Evolutionary conservation across 352 stramenopile species (phyloP).

Genomic region (Blastocystis sp.): DNA sequence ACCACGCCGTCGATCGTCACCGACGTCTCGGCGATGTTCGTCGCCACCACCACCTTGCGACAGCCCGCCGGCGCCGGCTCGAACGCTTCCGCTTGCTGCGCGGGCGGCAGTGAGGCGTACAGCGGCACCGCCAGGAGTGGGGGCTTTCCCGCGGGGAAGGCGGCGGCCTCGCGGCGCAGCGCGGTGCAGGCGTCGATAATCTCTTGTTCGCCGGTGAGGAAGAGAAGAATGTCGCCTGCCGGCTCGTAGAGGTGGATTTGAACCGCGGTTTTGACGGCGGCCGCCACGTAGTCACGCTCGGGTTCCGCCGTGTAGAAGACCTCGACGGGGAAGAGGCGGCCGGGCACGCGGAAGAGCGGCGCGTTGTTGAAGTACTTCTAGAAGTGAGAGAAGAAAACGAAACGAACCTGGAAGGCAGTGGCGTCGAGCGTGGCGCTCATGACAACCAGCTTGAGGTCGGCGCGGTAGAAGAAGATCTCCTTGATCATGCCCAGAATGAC

Average conservation of each 20-base stretch:
- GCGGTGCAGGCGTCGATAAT: conserved; percentile 89
- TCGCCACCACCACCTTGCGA: conserved; percentile 84
- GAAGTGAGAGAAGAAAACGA: conserved; percentile 73
- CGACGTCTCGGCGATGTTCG: conserved; percentile 98
- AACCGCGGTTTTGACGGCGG: conserved; percentile 75
- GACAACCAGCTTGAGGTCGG: conserved; percentile 94
- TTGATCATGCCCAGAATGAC: conserved; percentile 95
- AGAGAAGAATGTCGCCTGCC: conserved; percentile 93
- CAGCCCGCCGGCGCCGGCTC: conserved; percentile 64
- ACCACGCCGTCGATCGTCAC: conserved; percentile 99
- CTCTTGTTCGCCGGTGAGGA: conserved; percentile 96
- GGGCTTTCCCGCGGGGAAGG: background rate
- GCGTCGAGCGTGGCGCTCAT: conserved; percentile 98
- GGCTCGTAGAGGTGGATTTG: conserved; percentile 96
- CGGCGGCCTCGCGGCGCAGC: conserved; percentile 77
- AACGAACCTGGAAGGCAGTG: conserved; percentile 83
- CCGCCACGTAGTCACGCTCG: conserved; percentile 95
- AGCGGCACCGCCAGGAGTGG: conserved; percentile 76
- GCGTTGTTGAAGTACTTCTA: conserved; percentile 87
- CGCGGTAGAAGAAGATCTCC: conserved; percentile 87
- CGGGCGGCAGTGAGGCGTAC: conserved; percentile 88
- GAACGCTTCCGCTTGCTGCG: conserved; percentile 88
- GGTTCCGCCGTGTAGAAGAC: conserved; percentile 90
- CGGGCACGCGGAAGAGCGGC: conserved; percentile 88
- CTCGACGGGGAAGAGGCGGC: conserved; percentile 94